Percentiles rank a stretch among this genome's conserved stretches.
phyloP scores from a whole-genome alignment of 1,284 basidiomycete species.

The Coniophora puteana region DNA sequence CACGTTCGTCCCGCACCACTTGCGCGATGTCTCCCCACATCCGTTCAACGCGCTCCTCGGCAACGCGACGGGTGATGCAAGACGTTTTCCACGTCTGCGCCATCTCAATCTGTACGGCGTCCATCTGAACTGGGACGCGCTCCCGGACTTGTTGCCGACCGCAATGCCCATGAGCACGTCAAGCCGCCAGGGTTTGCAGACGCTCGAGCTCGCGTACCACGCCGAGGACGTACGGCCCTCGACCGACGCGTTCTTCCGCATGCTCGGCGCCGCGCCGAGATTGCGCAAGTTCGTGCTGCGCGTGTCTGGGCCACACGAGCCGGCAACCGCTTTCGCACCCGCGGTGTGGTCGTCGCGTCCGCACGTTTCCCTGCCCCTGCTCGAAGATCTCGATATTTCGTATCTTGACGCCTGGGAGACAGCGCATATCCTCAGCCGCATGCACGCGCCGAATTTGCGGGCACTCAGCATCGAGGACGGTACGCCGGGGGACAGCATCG shows the following conservation, averaged over 20 bases:
- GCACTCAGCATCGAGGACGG: background rate
- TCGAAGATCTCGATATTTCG: background rate
- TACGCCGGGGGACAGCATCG: too few relatives aligned
- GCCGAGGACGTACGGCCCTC: constrained; percentile 38
- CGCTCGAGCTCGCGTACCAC: constrained; percentile 41
- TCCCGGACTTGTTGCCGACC: constrained; percentile 28
- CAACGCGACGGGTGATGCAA: too few relatives aligned
- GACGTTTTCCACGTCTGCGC: constrained; percentile 38
- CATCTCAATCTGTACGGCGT: constrained; percentile 44
- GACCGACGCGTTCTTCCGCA: constrained; percentile 31
- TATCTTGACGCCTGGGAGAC: background rate
- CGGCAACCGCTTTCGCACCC: background rate
- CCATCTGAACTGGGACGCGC: constrained; percentile 42
- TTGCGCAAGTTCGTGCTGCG: constrained; percentile 35
- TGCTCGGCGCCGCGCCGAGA: constrained; percentile 33
- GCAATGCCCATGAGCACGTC: too few relatives aligned
- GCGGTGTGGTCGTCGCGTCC: too few relatives aligned
- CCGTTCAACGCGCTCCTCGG: constrained; percentile 23
- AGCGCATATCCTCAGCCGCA: background rate
- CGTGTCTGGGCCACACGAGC: constrained; percentile 39
- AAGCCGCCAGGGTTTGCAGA: constrained; percentile 20
- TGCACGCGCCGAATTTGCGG: background rate
- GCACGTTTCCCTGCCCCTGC: background rate
- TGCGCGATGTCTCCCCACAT: constrained; percentile 3
- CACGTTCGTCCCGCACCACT: constrained; percentile 30